A percentile compares a stretch with the other conserved stretches of the same genome.
Evolutionary conservation across 441 rosid genomes (phyloP).

Genomic region (Adansonia gregorii): DNA sequence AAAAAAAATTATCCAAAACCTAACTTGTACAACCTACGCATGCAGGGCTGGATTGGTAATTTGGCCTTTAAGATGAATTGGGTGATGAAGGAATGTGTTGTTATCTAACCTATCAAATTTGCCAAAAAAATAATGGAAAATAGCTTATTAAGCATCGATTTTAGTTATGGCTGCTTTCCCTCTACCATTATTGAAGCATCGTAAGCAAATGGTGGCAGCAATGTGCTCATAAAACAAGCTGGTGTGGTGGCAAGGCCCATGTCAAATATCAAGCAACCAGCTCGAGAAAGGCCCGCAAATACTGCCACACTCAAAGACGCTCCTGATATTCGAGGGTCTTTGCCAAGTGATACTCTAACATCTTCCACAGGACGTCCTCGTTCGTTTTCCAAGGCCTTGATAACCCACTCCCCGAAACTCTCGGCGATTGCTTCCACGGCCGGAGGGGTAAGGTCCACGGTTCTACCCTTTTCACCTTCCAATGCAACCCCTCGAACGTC

Average conservation of each 20-base stretch:
- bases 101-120: not conserved
- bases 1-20: too few relatives aligned
- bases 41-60: too few relatives aligned
- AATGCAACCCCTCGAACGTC: slow-evolving; percentile 93
- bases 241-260: slow-evolving; percentile 97
- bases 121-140: not conserved
- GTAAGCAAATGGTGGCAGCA: slow-evolving; percentile 66
- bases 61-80: too few relatives aligned
- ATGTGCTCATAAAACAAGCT: slow-evolving; percentile 92
- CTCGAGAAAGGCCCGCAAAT: slow-evolving; percentile 77
- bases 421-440: slow-evolving; percentile 89
- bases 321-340: slow-evolving; percentile 81
- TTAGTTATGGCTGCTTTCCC: not conserved
- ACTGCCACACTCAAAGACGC: slow-evolving; percentile 67
- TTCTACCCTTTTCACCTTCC: slow-evolving; percentile 78
- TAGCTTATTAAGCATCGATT: not conserved
- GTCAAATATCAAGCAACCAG: slow-evolving; percentile 76
- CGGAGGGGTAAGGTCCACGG: slow-evolving; percentile 72
- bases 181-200: slow-evolving; percentile 92
- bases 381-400: slow-evolving; percentile 40
- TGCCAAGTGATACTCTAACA: slow-evolving; percentile 72
- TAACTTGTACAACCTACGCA: too few relatives aligned
- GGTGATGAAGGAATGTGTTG: not conserved
- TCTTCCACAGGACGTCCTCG: slow-evolving; percentile 33
- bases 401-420: slow-evolving; percentile 94